Conservation (phyloP, 2,329 filamentous ascomycete genomes). For the Fusarium sp. region DNA sequence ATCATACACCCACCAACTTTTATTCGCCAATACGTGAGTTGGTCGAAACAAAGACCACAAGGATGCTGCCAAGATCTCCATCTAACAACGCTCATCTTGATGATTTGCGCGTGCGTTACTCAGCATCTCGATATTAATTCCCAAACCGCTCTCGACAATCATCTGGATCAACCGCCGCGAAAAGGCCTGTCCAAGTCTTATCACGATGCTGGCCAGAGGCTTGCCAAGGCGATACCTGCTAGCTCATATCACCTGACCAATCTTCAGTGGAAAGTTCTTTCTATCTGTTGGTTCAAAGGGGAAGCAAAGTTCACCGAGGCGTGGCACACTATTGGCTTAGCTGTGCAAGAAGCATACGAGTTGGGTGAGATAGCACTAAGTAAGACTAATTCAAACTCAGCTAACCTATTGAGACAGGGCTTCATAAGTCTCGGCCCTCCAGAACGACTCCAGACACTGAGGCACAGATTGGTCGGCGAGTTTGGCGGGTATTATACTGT, state of each 20-base stretch:
- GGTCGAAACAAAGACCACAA: not conserved
- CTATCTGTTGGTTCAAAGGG: constrained; percentile 23
- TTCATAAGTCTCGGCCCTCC: not conserved
- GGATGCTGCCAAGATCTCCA: constrained; percentile 10
- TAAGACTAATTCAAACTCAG: rapidly evolving
- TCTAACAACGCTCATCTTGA: constrained; percentile 16
- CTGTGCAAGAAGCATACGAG: constrained; percentile 26
- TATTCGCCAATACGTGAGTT: constrained; percentile 15
- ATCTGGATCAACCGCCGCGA: not conserved
- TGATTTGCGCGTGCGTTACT: constrained; percentile 27
- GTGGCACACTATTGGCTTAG: constrained; percentile 12
- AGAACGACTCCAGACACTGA: not conserved
- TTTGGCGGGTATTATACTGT: constrained; percentile 16
- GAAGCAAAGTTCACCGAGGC: constrained; percentile 21
- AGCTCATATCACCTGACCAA: constrained; percentile 5
- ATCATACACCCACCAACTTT: constrained; percentile 16
- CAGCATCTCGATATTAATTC: constrained; percentile 3
- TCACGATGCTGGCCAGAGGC: not conserved
- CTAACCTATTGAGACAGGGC: not conserved
- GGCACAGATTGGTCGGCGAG: constrained; percentile 12
- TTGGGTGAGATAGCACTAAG: not conserved
- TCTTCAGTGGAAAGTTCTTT: constrained; percentile 21
- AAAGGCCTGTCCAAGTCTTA: not conserved
- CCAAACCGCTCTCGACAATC: not conserved
- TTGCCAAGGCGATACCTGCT: not conserved